Percentiles rank a stretch among this genome's conserved stretches.
phyloP scores from a whole-genome alignment of 306 rosid species.

The Ormosia emarginata region DNA sequence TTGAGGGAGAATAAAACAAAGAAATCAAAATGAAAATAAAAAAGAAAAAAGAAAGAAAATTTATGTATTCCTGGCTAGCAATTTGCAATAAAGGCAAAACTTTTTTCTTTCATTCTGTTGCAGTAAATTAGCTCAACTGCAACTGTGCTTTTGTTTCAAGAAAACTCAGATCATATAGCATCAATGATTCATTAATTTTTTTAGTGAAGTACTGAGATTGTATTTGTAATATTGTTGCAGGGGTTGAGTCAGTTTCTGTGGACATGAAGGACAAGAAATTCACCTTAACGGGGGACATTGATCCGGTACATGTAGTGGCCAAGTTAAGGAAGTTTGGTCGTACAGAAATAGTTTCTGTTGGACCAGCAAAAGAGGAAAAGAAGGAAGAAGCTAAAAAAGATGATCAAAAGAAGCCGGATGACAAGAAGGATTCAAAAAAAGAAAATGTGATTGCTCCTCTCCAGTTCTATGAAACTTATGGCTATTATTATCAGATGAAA shows the following conservation, averaged over 20 bases:
- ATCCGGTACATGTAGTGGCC: constrained; percentile 47
- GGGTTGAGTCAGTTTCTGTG: constrained; percentile 55
- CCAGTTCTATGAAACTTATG: neutral
- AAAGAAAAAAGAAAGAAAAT: neutral
- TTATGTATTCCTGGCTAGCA: neutral
- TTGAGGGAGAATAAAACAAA: neutral
- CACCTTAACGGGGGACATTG: constrained; percentile 54
- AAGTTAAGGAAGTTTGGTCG: constrained; percentile 50
- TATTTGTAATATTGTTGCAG: constrained; percentile 13
- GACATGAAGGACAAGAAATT: constrained; percentile 59
- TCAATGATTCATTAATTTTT: neutral
- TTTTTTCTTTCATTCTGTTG: too few relatives aligned
- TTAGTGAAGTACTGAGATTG: neutral
- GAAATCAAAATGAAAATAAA: neutral
- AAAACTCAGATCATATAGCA: neutral
- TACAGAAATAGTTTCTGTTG: constrained; percentile 57
- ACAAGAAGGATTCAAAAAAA: constrained; percentile 19
- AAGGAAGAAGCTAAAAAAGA: constrained; percentile 41
- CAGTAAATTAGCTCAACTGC: too few relatives aligned
- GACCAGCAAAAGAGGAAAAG: constrained; percentile 59
- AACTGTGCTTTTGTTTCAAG: neutral
- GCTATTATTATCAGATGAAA: constrained; percentile 12
- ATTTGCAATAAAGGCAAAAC: neutral
- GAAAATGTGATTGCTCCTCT: neutral
- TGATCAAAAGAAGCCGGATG: constrained; percentile 15